Conservation (phyloP, 2,329 filamentous ascomycete species). For the Achaetomium macrosporum region DNA sequence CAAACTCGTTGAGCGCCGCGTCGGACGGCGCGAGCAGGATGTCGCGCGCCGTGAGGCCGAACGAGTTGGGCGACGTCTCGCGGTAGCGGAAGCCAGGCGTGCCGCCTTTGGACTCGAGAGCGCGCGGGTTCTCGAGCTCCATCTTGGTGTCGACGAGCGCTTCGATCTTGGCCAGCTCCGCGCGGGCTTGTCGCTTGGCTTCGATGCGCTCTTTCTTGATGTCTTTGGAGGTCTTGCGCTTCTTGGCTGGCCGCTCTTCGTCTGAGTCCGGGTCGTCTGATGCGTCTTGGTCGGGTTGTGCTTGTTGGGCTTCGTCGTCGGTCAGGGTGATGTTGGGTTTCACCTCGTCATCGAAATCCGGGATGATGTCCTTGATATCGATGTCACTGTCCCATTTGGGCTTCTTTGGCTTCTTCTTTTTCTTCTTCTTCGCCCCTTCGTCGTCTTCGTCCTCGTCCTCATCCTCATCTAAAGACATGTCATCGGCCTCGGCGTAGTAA, state of each 20-base stretch:
- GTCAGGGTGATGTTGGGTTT: slow-evolving; percentile 51
- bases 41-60: slow-evolving; percentile 82
- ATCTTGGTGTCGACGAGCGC: slow-evolving; percentile 77
- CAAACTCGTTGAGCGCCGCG: slow-evolving; percentile 79
- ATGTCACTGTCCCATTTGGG: slow-evolving; percentile 96
- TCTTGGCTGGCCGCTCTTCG: slow-evolving; percentile 43
- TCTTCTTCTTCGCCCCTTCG: slow-evolving; percentile 57
- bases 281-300: slow-evolving; percentile 31
- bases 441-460: slow-evolving; percentile 44
- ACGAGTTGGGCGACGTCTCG: slow-evolving; percentile 83
- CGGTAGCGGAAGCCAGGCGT: slow-evolving; percentile 74
- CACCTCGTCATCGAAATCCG: slow-evolving; percentile 69
- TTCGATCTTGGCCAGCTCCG: slow-evolving; percentile 78
- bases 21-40: slow-evolving; percentile 87
- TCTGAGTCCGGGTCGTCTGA: slow-evolving; percentile 24
- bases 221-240: slow-evolving; percentile 55
- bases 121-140: slow-evolving; percentile 62
- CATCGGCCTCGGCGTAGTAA: slow-evolving; percentile 74
- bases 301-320: slow-evolving; percentile 43
- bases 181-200: slow-evolving; percentile 65
- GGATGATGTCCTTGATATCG: slow-evolving; percentile 87
- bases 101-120: slow-evolving; percentile 40
- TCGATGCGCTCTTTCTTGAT: slow-evolving; percentile 53
- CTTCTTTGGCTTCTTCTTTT: slow-evolving; percentile 65
- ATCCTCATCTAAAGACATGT: slow-evolving; percentile 54